These are phyloP conservation scores for Diaporthe sp. DNA, from an alignment of 2,329 filamentous ascomycete genomes.

Conservation along the genomic window DNA sequence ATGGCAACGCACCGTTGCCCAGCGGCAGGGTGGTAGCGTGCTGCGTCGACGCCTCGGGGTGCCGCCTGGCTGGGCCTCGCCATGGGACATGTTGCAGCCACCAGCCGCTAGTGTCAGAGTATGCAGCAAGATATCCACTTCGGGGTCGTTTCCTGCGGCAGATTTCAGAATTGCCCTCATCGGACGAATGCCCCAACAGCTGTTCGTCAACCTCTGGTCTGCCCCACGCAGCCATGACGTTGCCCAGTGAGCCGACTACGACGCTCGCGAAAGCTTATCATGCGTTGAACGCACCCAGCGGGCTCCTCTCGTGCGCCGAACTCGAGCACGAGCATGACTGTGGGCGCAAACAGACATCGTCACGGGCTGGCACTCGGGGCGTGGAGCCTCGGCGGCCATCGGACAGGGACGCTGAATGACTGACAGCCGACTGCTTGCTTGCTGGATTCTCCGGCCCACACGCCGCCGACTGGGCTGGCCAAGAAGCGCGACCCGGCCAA, in stretches of 20 bases:
- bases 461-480: slow-evolving; percentile 4
- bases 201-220: slow-evolving; percentile 10
- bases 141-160: slow-evolving; percentile 35
- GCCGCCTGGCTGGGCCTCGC: slow-evolving; percentile 2
- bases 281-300: slow-evolving; percentile 16
- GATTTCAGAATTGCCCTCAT: slow-evolving; percentile 24
- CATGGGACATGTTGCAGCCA: slow-evolving; percentile 25
- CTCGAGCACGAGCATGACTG: slow-evolving; percentile 11
- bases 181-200: slow-evolving; percentile 11
- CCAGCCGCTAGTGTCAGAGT: slow-evolving; percentile 36
- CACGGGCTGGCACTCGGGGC: not conserved
- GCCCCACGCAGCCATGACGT: slow-evolving; percentile 29
- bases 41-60: slow-evolving; percentile 27
- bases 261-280: slow-evolving; percentile 33
- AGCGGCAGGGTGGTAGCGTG: not conserved
- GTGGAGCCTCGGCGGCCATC: slow-evolving; percentile 16
- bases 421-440: not conserved
- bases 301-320: not conserved
- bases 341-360: not conserved
- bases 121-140: slow-evolving; percentile 32
- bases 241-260: slow-evolving; percentile 16
- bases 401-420: not conserved
- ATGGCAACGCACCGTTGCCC: slow-evolving; percentile 2
- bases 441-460: slow-evolving; percentile 22
- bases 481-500: slow-evolving; percentile 19